Percentiles rank a stretch among this genome's conserved stretches.
Evolutionary conservation across 305 asterid species (phyloP).

Genomic region (Fraxinus sp.): DNA sequence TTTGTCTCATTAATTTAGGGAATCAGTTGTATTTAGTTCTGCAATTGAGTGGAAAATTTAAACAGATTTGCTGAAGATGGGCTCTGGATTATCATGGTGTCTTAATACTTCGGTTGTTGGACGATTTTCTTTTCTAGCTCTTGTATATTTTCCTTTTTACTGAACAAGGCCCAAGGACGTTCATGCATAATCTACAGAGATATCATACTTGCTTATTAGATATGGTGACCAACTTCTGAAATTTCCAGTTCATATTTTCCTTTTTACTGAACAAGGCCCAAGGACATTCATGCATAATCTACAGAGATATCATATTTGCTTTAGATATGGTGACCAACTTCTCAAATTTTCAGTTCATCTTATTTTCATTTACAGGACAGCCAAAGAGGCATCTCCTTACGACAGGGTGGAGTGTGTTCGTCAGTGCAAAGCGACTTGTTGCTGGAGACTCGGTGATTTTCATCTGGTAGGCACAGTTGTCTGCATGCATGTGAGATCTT

Average conservation of each 20-base stretch:
- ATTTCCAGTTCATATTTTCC: neutral
- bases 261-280: neutral
- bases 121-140: neutral
- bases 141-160: neutral
- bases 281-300: neutral
- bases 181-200: neutral
- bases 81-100: neutral
- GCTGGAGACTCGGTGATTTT: conserved; percentile 95
- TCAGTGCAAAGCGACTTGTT: conserved; percentile 87
- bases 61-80: neutral
- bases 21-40: neutral
- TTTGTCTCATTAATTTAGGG: neutral
- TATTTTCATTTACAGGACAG: conserved; percentile 61
- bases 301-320: neutral
- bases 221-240: neutral
- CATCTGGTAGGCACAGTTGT: conserved; percentile 64
- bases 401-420: conserved; percentile 97
- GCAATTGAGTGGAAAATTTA: neutral
- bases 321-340: neutral
- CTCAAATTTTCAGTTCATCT: conserved; percentile 15
- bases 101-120: neutral
- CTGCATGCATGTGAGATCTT: neutral
- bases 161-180: neutral
- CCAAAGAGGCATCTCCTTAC: conserved; percentile 97
- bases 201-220: neutral